phyloP scores from a whole-genome alignment of 257 asterid species.

The Datura wrightii region DNA sequence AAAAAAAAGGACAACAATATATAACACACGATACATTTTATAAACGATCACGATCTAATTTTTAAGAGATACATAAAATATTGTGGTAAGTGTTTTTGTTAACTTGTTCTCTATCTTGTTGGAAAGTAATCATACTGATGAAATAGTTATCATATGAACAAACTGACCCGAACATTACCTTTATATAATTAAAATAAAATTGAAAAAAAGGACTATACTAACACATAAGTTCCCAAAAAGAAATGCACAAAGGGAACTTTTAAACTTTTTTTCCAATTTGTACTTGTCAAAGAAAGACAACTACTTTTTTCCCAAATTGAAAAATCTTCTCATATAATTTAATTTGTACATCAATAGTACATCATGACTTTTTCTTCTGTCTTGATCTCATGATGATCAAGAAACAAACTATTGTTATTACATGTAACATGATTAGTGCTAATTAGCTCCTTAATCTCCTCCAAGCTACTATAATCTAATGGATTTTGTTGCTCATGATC shows the following conservation, averaged over 20 bases:
- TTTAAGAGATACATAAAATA: no score
- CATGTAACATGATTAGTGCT: constrained; percentile 47
- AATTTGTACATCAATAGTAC: constrained; percentile 32
- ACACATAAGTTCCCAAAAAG: neutral
- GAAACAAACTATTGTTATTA: constrained; percentile 39
- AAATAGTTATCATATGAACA: neutral
- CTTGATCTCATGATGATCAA: constrained; percentile 53
- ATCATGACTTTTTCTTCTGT: constrained; percentile 45
- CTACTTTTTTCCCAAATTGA: constrained; percentile 1
- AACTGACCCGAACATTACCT: neutral
- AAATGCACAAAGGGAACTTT: neutral
- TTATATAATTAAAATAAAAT: no score
- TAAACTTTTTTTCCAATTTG: neutral
- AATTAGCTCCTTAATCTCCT: constrained; percentile 76
- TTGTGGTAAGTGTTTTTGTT: no score
- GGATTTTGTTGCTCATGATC: constrained; percentile 41
- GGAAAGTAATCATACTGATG: neutral
- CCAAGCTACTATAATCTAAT: constrained; percentile 63
- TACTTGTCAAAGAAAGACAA: neutral
- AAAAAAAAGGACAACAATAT: no score
- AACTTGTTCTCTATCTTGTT: neutral
- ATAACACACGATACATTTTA: no score
- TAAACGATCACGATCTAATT: no score
- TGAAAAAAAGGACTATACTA: neutral
- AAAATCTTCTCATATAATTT: neutral